Evolutionary conservation across 225 moss, liverwort and hornwort genomes (phyloP).

Genomic region (Lunularia cruciata): DNA sequence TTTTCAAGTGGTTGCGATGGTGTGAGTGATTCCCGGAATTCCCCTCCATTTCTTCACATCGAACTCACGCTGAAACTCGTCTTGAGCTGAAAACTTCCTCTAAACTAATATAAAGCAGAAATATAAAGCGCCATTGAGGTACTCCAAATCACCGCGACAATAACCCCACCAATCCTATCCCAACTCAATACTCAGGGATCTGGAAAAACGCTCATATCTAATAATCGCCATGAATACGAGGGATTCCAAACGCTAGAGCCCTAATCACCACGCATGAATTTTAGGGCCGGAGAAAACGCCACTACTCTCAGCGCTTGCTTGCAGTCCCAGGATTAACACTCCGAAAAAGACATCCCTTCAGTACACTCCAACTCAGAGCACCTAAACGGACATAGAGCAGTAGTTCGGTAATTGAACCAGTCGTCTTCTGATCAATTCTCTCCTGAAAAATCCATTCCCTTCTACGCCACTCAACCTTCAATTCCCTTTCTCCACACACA

Average conservation of each 20-base stretch:
- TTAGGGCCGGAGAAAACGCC: background rate
- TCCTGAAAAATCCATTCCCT: background rate
- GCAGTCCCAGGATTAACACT: background rate
- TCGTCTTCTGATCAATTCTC: background rate
- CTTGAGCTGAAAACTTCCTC: background rate
- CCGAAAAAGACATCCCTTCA: background rate
- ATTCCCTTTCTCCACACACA: background rate
- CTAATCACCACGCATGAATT: background rate
- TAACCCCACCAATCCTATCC: too few relatives aligned
- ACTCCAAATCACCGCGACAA: too few relatives aligned
- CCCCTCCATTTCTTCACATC: slow-evolving; percentile 29
- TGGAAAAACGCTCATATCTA: background rate
- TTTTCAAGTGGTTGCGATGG: slow-evolving; percentile 16
- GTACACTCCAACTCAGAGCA: too few relatives aligned
- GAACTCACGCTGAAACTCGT: slow-evolving; percentile 4
- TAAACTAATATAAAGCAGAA: too few relatives aligned
- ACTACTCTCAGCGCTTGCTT: background rate
- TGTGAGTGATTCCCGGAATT: slow-evolving; percentile 1
- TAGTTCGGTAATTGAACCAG: background rate
- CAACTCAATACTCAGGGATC: background rate
- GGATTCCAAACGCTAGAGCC: background rate
- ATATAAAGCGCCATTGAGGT: too few relatives aligned
- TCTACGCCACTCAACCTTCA: background rate
- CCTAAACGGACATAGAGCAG: too few relatives aligned
- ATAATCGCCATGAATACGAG: background rate